Evolutionary conservation across 352 stramenopile genomes (phyloP).

Genomic region (Globisporangium okanoganense): DNA sequence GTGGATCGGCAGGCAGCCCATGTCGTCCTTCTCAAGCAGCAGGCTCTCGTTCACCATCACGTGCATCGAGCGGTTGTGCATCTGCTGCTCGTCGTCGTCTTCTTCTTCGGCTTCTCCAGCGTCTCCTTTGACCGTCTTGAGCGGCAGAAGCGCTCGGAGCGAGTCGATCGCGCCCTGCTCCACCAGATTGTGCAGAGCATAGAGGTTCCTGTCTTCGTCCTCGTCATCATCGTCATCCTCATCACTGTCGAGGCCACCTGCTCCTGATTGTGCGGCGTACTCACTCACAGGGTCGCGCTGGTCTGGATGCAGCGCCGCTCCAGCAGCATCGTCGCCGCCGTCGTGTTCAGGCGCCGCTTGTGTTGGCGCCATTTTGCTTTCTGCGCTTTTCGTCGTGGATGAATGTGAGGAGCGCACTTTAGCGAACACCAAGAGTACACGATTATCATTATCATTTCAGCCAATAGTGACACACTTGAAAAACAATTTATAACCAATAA

Average conservation of each 20-base stretch:
- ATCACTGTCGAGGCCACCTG: not conserved
- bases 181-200: slow-evolving; percentile 54
- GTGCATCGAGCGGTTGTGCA: slow-evolving; percentile 21
- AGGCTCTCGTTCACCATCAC: slow-evolving; percentile 48
- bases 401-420: not conserved
- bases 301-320: not conserved
- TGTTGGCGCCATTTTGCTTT: slow-evolving; percentile 7
- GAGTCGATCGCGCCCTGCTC: slow-evolving; percentile 48
- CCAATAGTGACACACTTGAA: not conserved
- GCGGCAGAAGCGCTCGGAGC: slow-evolving; percentile 45
- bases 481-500: not conserved
- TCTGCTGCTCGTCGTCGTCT: slow-evolving; percentile 3
- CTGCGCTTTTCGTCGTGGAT: not conserved
- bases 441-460: not conserved
- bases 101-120: slow-evolving; percentile 4
- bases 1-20: slow-evolving; percentile 80
- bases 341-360: not conserved
- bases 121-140: not conserved
- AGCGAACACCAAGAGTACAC: not conserved
- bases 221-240: slow-evolving; percentile 26
- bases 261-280: not conserved
- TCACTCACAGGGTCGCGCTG: not conserved
- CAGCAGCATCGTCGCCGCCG: not conserved
- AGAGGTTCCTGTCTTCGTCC: slow-evolving; percentile 36
- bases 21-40: slow-evolving; percentile 80